These are phyloP conservation scores for Pichia sp. DNA, from an alignment of 1,139 yeast species.

Conservation along the genomic window DNA sequence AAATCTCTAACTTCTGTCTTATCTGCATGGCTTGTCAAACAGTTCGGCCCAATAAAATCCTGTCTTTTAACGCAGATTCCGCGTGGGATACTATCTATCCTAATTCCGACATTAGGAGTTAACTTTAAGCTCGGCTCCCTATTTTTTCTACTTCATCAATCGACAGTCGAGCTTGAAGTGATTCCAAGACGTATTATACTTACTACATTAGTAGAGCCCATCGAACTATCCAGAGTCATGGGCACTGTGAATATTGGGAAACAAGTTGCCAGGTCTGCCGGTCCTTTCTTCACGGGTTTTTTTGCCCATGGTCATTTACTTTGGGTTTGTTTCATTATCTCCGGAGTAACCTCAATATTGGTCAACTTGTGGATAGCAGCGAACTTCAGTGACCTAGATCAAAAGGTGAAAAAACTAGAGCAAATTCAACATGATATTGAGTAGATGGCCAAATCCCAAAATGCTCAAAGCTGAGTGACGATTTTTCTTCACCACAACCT, in stretches of 20 bases:
- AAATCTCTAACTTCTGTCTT: slow-evolving; percentile 65
- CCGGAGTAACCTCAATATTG: slow-evolving; percentile 49
- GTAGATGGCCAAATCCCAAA: background rate
- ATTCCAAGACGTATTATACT: slow-evolving; percentile 82
- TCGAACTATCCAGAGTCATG: slow-evolving; percentile 71
- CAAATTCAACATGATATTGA: slow-evolving; percentile 19
- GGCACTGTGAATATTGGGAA: slow-evolving; percentile 84
- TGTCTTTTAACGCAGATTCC: slow-evolving; percentile 77
- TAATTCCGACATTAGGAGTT: slow-evolving; percentile 41
- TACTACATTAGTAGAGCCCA: slow-evolving; percentile 55
- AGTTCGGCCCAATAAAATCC: slow-evolving; percentile 74
- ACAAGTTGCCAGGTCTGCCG: slow-evolving; percentile 76
- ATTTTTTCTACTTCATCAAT: slow-evolving; percentile 44
- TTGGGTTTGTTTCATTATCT: slow-evolving; percentile 56
- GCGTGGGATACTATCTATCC: slow-evolving; percentile 60
- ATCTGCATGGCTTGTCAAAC: slow-evolving; percentile 63
- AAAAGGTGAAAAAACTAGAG: slow-evolving; percentile 35
- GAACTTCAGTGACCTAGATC: slow-evolving; percentile 41
- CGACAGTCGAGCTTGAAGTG: slow-evolving; percentile 78
- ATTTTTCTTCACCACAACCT: no score
- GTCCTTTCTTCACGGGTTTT: slow-evolving; percentile 75
- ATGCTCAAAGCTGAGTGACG: background rate
- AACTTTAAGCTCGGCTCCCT: slow-evolving; percentile 35
- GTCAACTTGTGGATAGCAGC: slow-evolving; percentile 43
- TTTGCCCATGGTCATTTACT: slow-evolving; percentile 53